Conservation (phyloP, 2,329 filamentous ascomycete genomes). For the Aureobasidium musti region DNA sequence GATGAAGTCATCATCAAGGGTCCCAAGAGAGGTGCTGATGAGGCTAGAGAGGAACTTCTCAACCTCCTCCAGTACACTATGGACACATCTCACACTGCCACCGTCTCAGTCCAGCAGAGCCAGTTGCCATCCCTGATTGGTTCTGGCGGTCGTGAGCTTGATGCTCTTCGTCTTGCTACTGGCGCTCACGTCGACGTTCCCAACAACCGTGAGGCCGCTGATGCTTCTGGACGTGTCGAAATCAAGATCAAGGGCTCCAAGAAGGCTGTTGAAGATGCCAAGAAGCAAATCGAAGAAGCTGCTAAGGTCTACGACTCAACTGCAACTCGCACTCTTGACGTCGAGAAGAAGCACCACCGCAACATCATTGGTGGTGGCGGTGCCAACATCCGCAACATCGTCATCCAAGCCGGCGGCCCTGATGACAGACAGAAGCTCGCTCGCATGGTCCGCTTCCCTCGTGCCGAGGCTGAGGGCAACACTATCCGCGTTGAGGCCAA, state of each 20-base stretch:
- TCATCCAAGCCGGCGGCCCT: slow-evolving; percentile 84
- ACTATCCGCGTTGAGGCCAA: slow-evolving; percentile 87
- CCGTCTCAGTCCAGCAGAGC: slow-evolving; percentile 82
- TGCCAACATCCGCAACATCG: slow-evolving; percentile 84
- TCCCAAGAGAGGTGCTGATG: slow-evolving; percentile 88
- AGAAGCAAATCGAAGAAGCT: slow-evolving; percentile 86
- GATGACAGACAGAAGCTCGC: slow-evolving; percentile 81
- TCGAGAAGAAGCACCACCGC: slow-evolving; percentile 94
- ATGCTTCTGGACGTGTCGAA: slow-evolving; percentile 70
- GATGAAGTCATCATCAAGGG: slow-evolving; percentile 92
- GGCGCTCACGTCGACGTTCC: slow-evolving; percentile 92
- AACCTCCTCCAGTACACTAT: slow-evolving; percentile 85
- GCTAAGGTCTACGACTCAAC: slow-evolving; percentile 86
- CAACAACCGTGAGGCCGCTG: slow-evolving; percentile 68
- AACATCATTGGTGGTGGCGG: slow-evolving; percentile 85
- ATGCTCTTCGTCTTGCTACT: slow-evolving; percentile 79
- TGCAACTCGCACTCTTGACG: slow-evolving; percentile 77
- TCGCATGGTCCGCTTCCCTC: slow-evolving; percentile 92
- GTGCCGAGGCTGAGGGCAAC: slow-evolving; percentile 71
- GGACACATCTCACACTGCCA: slow-evolving; percentile 79
- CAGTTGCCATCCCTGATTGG: slow-evolving; percentile 95
- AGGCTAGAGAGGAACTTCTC: slow-evolving; percentile 86
- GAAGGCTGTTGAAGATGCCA: slow-evolving; percentile 84
- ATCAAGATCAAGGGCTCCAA: slow-evolving; percentile 93
- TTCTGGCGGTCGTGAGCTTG: slow-evolving; percentile 84